Base-by-base conservation (phyloP, 2,329 filamentous ascomycete species). In the Colletotrichum lindemuthianum region DNA sequence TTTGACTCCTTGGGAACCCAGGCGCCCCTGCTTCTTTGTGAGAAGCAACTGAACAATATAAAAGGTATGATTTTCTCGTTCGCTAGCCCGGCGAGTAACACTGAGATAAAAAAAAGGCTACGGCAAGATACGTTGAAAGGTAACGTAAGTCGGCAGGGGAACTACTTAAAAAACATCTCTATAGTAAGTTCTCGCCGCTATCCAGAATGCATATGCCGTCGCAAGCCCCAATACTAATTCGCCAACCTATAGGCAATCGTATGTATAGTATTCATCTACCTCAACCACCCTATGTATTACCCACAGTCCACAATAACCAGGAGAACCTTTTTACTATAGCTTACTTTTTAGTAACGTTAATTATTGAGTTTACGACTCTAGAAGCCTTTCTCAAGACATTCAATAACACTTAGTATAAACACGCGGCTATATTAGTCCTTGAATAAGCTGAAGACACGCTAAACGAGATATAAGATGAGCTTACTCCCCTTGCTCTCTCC, bases 61-160 rank as follows among this genome's bases (percentile, higher is more conserved):
- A 58, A 58, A 37, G 55, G 45, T 5, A 50, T 11, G 6, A 58
- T 50, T 6, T 58, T 58, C n/a, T 11, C n/a, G 34, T 33, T 32
- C 9, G 24, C 33, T 12, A 8, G 16, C 7, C 15, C 37, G 39
- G 37, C 16, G 37, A 2, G 4, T 11, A 2, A 2, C 5, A 10
- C 2, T 3, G n/a, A 33, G 33, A 49, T 49, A 45, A 15, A 9
- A 3, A 8, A 15, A 2, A 11, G 11, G 11, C 54, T n/a, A n/a
- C n/a, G 43, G 24, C 12, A n/a, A 8, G 44, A 12, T 6, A 33
- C 32, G 41, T 56, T 44, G 41, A n/a, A 8, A 13, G 50, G 50
- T 12, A 32, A 41, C 16, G 33, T 33, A 8, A 41, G 5, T 32
- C 15, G 9, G 9, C 11, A 53, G 15, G 16, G 41, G 8, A 15